Conservation (phyloP, 441 rosid species). For the Eruca vesicaria region DNA sequence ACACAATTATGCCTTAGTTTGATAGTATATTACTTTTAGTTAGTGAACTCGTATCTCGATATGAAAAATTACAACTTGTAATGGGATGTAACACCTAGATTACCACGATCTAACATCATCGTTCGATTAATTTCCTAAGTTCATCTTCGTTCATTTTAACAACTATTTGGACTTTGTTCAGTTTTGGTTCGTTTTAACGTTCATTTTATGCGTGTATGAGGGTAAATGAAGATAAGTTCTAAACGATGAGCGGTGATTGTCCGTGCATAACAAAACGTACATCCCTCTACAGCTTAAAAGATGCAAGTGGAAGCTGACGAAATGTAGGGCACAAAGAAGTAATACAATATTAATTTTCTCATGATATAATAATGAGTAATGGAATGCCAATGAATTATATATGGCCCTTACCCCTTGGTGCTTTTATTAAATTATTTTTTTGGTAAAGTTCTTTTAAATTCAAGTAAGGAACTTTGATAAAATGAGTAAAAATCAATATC, state of each 20-base stretch:
- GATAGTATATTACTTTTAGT: neutral
- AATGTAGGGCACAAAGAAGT: slow-evolving; percentile 25
- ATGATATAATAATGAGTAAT: slow-evolving; percentile 7
- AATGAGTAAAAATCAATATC: neutral
- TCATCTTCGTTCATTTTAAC: neutral
- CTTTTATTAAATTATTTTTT: neutral
- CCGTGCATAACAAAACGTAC: slow-evolving; percentile 22
- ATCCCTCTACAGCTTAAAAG: slow-evolving; percentile 1
- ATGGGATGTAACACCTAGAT: neutral
- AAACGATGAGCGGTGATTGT: slow-evolving; percentile 20
- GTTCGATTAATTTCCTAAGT: neutral
- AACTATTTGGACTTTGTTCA: neutral
- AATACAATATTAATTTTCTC: slow-evolving; percentile 6
- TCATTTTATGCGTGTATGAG: neutral
- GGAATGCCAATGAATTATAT: slow-evolving; percentile 11
- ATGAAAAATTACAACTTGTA: neutral
- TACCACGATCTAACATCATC: neutral
- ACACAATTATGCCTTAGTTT: neutral
- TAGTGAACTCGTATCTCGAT: neutral
- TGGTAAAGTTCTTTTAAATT: neutral
- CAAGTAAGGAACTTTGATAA: neutral
- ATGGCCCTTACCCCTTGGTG: slow-evolving; percentile 17
- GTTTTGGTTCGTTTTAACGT: neutral
- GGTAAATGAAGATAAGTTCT: neutral
- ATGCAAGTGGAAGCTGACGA: slow-evolving; percentile 33